A percentile compares a stretch with the other conserved stretches of the same genome.
Conservation (phyloP, 192 early-diverging fungal genomes). For the Coemansia sp. region DNA sequence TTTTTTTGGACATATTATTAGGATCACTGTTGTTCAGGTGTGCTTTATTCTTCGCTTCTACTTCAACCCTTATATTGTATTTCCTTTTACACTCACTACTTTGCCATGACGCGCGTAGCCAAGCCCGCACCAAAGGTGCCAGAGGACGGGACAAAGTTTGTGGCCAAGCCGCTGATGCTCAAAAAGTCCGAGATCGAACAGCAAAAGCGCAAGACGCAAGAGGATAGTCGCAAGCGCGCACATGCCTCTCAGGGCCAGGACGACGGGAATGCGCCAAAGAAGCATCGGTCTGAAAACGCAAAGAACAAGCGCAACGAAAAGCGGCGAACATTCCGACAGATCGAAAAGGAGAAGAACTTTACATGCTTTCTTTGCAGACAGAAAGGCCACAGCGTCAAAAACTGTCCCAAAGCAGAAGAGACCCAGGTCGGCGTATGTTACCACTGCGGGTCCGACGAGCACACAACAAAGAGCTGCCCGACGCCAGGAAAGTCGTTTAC, state of each 20-base stretch:
- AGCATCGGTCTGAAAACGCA: slow-evolving; percentile 20
- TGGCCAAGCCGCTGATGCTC: slow-evolving; percentile 50
- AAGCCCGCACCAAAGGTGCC: slow-evolving; percentile 59
- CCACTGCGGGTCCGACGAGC: slow-evolving; percentile 84
- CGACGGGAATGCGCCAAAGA: slow-evolving; percentile 6
- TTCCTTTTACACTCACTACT: background rate
- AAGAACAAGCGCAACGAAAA: slow-evolving; percentile 31
- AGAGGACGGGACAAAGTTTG: slow-evolving; percentile 53
- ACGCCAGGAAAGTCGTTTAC: slow-evolving; percentile 59
- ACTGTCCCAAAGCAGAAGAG: slow-evolving; percentile 69
- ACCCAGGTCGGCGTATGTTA: slow-evolving; percentile 73
- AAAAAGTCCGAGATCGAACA: slow-evolving; percentile 52
- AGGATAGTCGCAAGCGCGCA: slow-evolving; percentile 14
- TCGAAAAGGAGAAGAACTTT: slow-evolving; percentile 39
- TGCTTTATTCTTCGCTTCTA: background rate
- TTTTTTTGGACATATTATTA: too few species aligned
- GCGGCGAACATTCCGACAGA: slow-evolving; percentile 31
- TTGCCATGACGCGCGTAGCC: slow-evolving; percentile 60
- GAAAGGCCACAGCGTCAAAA: slow-evolving; percentile 77
- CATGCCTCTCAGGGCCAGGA: slow-evolving; percentile 2
- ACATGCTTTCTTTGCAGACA: slow-evolving; percentile 86
- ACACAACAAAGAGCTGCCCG: slow-evolving; percentile 77
- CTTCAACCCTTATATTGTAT: background rate
- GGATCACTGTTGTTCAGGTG: too few species aligned
- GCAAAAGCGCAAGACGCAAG: slow-evolving; percentile 10